Evolutionary conservation across 2,329 filamentous ascomycete genomes (phyloP), one percentile per base, ranked within the genome.

Genomic region (Ophiocordyceps sinensis): DNA sequence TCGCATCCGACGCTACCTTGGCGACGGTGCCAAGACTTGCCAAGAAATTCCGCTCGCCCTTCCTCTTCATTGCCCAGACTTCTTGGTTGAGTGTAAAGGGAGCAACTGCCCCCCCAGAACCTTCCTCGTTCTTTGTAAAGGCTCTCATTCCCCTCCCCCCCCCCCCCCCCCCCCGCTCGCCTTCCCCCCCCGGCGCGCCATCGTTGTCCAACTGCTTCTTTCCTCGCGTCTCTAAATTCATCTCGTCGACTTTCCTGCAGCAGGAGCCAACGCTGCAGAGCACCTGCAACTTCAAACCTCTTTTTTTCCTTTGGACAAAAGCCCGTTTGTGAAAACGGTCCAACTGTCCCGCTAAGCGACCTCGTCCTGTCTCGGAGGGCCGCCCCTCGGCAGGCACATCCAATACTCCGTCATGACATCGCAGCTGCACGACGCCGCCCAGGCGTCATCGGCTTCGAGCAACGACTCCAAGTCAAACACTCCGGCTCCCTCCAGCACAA

Each of bases 391-490:
- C n/a, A n/a, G 23, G 23, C 23, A 4, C 23, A 23, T 23, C 23
- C 23, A 23, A 23, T 23, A 23, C 23, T 23, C 42, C 42, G 42
- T 35, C 45, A 62, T 62, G 60, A 53, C 59, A 49, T 50, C 59
- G 42, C 49, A 59, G 26, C 43, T 54, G 26, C 41, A 54, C 40
- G 58, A 55, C 28, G 44, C 38, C 38, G 41, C 37, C 31, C 47
- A 48, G 39, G 43, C 47, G 26, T 48, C 47, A 6, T 47, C 48
- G 39, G 41, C 41, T n/a, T 43, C 48, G 28, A 46, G 38, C 45
- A 47, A 62, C 36, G 64, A 68, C 38, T 72, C 71, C 44, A 73
- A 70, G 54, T 67, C 65, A 36, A 68, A 63, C 41, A 75, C 72
- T 2, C 70, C 71, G 3, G 70, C 67, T 3, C 67, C 71, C 2